Base-by-base conservation (phyloP, 2,329 filamentous ascomycete species). In the Rosellinia necatrix region DNA sequence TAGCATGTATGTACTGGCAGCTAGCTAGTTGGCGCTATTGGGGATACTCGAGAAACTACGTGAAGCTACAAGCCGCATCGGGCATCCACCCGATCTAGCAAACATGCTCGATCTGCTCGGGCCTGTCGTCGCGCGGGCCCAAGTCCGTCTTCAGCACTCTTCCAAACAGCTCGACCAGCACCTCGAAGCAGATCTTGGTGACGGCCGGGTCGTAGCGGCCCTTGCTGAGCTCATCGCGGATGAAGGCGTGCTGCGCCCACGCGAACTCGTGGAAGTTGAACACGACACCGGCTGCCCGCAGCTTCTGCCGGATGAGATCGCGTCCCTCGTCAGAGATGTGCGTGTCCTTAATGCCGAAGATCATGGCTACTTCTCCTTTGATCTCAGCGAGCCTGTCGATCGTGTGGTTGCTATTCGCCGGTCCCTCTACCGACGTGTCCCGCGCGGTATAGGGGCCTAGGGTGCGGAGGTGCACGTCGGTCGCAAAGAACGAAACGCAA, bases 241-340 rank as follows among this genome's bases (percentile, higher is more conserved):
- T 96, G 70, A 97, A 97, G 4, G 92, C 92, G 76, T 96, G 92
- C 74, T 96, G 92, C 3, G 92, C 92, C 85, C 91, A 93, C n/a
- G 91, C 90, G 62, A 90, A 86, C 76, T 97, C 92, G 74, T 94
- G 91, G 71, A 91, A 96, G 69, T 85, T 88, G 68, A 93, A 92
- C 8, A 82, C 79, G 4, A 88, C 82, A 8, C 88, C 88, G 5
- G 86, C 84, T 19, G 91, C 90, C 66, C 92, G 86, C 66, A 96
- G 78, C 59, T 91, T 92, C 71, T 84, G 84, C 56, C 92, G 84
- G 71, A 96, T 94, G 63, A 96, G 74, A 73, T 96, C 91, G 15
- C 92, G 82, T 2, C 92, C 92, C 35, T 83, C 83, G 32, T 91
- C 85, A 1, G 91, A 91, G 12, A 97, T 92, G 72, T 97, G 92